Conservation (phyloP, 2,329 filamentous ascomycete species). For the Ophiocordyceps camponoti-rufipedis region DNA sequence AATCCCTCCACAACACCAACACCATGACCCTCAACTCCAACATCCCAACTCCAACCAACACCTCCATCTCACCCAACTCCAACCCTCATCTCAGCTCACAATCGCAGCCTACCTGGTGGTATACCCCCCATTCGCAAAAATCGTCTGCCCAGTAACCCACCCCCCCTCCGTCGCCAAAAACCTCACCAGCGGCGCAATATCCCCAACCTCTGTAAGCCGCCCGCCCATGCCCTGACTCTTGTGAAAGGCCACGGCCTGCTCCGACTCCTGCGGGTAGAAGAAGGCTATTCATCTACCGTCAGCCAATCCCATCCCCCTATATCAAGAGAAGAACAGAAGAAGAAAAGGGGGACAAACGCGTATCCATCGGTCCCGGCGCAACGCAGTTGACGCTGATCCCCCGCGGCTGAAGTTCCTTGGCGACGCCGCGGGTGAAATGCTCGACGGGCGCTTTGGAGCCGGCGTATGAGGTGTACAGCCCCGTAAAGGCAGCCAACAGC, state of each 20-base stretch:
- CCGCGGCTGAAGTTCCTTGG: slow-evolving; percentile 15
- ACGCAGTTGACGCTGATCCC: slow-evolving; percentile 17
- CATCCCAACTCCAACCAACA: too few relatives aligned
- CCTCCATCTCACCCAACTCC: neutral
- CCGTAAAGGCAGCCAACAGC: slow-evolving; percentile 25
- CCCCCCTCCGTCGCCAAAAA: slow-evolving; percentile 24
- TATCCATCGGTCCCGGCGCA: slow-evolving; percentile 20
- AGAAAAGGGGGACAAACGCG: slow-evolving; percentile 17
- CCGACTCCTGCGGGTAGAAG: slow-evolving; percentile 23
- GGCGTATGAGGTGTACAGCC: slow-evolving; percentile 25
- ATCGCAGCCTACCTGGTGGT: slow-evolving; percentile 17
- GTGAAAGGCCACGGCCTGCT: slow-evolving; percentile 23
- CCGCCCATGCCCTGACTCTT: slow-evolving; percentile 23
- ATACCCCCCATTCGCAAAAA: slow-evolving; percentile 29
- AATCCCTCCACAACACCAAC: too few relatives aligned
- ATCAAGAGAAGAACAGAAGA: neutral
- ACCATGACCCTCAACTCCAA: too few relatives aligned
- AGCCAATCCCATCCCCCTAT: too few relatives aligned
- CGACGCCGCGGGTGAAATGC: slow-evolving; percentile 17
- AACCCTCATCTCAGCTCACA: neutral
- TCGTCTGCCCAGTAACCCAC: slow-evolving; percentile 27
- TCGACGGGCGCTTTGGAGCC: slow-evolving; percentile 22
- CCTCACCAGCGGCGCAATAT: slow-evolving; percentile 25
- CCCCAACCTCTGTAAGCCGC: slow-evolving; percentile 21
- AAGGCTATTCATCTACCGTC: slow-evolving; percentile 19